phyloP scores from a whole-genome alignment of 345 rosid species.

The Hirschfeldia incana region DNA sequence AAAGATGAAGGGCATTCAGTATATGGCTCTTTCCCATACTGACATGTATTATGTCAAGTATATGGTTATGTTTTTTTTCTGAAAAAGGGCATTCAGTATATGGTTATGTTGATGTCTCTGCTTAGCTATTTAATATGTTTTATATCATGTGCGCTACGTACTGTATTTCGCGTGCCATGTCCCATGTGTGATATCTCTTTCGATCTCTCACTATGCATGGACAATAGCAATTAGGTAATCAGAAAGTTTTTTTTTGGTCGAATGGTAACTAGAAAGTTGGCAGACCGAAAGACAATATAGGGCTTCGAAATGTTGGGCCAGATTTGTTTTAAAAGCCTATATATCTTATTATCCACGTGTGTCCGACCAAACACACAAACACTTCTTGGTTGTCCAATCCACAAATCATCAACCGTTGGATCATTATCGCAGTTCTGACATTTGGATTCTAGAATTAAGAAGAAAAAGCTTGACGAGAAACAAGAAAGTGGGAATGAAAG shows the following conservation, averaged over 20 bases:
- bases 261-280: background rate
- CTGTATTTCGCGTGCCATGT: background rate
- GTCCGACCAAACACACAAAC: slow-evolving; percentile 48
- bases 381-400: background rate
- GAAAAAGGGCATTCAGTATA: too few relatives aligned
- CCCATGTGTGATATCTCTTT: background rate
- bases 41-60: too few relatives aligned
- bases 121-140: background rate
- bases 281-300: background rate
- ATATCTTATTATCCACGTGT: slow-evolving; percentile 2
- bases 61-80: too few relatives aligned
- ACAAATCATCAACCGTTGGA: slow-evolving; percentile 15
- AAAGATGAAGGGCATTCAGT: too few relatives aligned
- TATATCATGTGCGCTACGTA: background rate
- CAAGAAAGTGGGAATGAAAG: background rate
- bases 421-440: background rate
- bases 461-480: background rate
- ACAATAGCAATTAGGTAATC: background rate
- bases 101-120: too few relatives aligned
- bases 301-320: slow-evolving; percentile 30
- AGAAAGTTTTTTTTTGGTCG: too few relatives aligned
- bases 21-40: too few relatives aligned
- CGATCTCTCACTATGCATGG: background rate
- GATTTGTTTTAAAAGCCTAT: background rate
- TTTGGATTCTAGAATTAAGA: background rate